Conservation (phyloP, 306 rosid genomes). For the Sicyos baderoa region DNA sequence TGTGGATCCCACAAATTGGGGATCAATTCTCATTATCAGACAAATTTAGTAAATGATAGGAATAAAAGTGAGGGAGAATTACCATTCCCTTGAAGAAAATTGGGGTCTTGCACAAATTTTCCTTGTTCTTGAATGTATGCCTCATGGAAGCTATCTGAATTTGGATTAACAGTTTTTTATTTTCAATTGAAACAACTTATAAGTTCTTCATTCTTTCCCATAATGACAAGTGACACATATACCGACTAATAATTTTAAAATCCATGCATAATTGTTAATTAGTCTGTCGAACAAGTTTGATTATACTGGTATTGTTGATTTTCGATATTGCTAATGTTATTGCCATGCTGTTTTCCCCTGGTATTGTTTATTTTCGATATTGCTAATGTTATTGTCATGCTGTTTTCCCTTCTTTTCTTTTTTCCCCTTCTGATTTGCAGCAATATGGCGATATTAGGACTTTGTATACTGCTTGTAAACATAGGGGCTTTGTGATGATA, state of each 20-base stretch:
- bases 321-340: not conserved
- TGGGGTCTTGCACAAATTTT: not conserved
- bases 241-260: not conserved
- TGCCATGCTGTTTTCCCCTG: not conserved
- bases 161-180: not conserved
- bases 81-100: not conserved
- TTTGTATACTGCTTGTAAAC: slow-evolving; percentile 90
- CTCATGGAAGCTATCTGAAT: not conserved
- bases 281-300: not conserved
- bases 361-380: not conserved
- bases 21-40: not conserved
- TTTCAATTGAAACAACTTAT: not conserved
- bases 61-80: not conserved
- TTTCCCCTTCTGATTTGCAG: slow-evolving; percentile 27
- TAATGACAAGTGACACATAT: not conserved
- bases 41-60: not conserved
- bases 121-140: not conserved
- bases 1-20: not conserved
- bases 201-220: not conserved
- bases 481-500: slow-evolving; percentile 94
- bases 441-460: slow-evolving; percentile 91
- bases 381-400: not conserved
- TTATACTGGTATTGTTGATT: not conserved
- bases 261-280: not conserved
- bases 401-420: not conserved